phyloP scores from a whole-genome alignment of 2,329 filamentous ascomycete genomes.

The Dendrostoma leiphaemia region DNA sequence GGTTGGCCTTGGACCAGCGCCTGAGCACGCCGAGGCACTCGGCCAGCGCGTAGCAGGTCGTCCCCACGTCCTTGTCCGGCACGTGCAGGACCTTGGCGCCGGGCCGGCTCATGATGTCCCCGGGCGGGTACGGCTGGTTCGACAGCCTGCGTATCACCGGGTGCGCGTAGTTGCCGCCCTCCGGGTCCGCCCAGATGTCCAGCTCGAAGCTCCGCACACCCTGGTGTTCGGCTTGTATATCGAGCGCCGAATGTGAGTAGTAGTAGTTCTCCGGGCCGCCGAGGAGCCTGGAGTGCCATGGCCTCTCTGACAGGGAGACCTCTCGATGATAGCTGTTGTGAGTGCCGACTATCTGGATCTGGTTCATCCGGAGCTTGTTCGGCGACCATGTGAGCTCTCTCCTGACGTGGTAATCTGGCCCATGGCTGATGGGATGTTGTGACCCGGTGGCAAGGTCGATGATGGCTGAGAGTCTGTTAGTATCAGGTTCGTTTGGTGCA shows the following conservation, averaged over 20 bases:
- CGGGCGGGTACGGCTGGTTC: constrained; percentile 36
- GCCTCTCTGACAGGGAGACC: constrained; percentile 37
- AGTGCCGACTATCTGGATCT: constrained; percentile 49
- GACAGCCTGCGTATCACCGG: constrained; percentile 40
- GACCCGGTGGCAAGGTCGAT: constrained; percentile 27
- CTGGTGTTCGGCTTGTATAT: constrained; percentile 43
- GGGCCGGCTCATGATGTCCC: constrained; percentile 36
- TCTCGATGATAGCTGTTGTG: constrained; percentile 53
- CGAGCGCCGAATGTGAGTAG: constrained; percentile 45
- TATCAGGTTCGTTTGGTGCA: neutral
- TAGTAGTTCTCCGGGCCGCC: constrained; percentile 39
- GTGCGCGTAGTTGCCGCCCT: constrained; percentile 45
- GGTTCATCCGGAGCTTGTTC: constrained; percentile 43
- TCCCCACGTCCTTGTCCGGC: constrained; percentile 45
- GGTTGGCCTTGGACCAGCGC: constrained; percentile 41
- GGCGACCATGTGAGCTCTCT: constrained; percentile 32
- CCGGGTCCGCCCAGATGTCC: constrained; percentile 46
- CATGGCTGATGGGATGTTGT: constrained; percentile 25
- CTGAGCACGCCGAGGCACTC: constrained; percentile 42
- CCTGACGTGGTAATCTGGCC: constrained; percentile 24
- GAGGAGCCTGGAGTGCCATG: constrained; percentile 36
- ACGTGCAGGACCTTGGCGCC: constrained; percentile 50
- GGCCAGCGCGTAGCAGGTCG: constrained; percentile 44
- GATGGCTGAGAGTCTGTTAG: constrained; percentile 29
- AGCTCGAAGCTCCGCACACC: constrained; percentile 46